Conservation (phyloP, 1,284 basidiomycete species). For the Sporisorium scitamineum region DNA sequence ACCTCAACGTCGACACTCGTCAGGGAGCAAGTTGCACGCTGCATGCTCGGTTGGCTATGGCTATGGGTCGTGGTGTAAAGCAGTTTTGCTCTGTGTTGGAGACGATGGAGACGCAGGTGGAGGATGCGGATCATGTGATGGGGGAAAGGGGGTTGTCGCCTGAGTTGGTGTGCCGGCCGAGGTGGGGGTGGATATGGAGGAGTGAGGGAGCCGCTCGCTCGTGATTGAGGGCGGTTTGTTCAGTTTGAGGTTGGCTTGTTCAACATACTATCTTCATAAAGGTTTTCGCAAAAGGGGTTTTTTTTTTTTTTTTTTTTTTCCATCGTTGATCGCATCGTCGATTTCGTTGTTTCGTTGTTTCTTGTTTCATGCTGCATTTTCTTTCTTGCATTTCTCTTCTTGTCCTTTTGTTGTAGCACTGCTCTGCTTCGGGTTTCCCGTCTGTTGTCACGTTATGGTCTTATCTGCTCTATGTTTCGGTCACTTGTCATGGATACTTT, state of each 20-base stretch:
- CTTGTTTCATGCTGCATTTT: not conserved
- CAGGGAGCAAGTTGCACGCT: not conserved
- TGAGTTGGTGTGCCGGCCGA: not conserved
- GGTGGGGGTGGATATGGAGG: constrained; percentile 3
- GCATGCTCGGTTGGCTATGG: constrained; percentile 12
- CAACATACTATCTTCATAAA: not conserved
- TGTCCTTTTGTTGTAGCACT: not conserved
- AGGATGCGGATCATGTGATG: constrained; percentile 14
- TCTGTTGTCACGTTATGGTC: not conserved
- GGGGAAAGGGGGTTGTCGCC: not conserved
- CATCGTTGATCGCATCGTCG: not conserved
- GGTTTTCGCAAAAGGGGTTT: not conserved
- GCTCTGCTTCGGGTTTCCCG: not conserved
- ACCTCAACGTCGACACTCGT: constrained; percentile 14
- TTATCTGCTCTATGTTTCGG: not conserved
- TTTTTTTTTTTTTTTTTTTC: too few species aligned
- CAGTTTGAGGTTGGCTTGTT: not conserved
- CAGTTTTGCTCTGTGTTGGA: constrained; percentile 1
- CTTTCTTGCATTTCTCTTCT: not conserved
- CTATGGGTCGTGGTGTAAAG: constrained; percentile 7
- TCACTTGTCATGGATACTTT: too few species aligned
- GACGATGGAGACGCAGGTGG: constrained; percentile 1
- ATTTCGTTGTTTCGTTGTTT: not conserved
- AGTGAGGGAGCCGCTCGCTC: not conserved
- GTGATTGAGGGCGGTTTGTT: too few species aligned